A percentile compares a stretch with the other conserved stretches of the same genome.
These are phyloP conservation scores for Wallacemonas sp. DNA, from an alignment of 208 protist species.

Conservation along the genomic window DNA sequence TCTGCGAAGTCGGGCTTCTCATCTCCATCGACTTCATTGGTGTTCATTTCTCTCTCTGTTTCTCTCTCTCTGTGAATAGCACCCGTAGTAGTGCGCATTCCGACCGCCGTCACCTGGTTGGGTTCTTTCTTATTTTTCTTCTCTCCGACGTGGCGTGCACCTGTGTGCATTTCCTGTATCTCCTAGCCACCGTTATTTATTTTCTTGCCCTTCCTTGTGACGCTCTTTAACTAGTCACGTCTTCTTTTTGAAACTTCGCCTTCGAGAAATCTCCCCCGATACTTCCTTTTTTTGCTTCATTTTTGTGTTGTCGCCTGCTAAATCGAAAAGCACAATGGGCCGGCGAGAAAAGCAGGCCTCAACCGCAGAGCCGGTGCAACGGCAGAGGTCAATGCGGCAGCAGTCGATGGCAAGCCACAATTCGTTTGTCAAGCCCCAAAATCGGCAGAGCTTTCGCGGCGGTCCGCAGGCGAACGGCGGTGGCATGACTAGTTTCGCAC, in stretches of 20 bases:
- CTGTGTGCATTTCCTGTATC: too few relatives aligned
- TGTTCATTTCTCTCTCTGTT: slow-evolving; percentile 10
- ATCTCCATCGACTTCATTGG: slow-evolving; percentile 4
- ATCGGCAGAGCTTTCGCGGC: slow-evolving; percentile 7
- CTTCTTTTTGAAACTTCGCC: too few relatives aligned
- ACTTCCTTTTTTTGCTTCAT: slow-evolving; percentile 21
- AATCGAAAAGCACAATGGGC: neutral
- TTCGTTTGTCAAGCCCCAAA: neutral
- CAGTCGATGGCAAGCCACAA: neutral
- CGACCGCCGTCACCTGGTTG: neutral
- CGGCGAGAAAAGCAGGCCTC: neutral
- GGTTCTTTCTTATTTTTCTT: too few relatives aligned
- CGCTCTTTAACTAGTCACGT: slow-evolving; percentile 17
- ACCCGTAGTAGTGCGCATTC: neutral
- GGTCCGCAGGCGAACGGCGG: neutral
- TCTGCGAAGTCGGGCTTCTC: too few relatives aligned
- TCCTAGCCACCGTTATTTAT: too few relatives aligned
- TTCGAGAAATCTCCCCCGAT: too few relatives aligned
- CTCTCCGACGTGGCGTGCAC: too few relatives aligned
- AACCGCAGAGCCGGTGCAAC: neutral
- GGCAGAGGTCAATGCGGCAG: slow-evolving; percentile 1
- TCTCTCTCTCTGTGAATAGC: neutral
- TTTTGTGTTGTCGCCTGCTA: slow-evolving; percentile 12
- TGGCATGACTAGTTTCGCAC: neutral
- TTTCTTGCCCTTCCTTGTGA: slow-evolving; percentile 6